phyloP scores from a whole-genome alignment of 441 rosid species.

The Gossypium gossypioides region DNA sequence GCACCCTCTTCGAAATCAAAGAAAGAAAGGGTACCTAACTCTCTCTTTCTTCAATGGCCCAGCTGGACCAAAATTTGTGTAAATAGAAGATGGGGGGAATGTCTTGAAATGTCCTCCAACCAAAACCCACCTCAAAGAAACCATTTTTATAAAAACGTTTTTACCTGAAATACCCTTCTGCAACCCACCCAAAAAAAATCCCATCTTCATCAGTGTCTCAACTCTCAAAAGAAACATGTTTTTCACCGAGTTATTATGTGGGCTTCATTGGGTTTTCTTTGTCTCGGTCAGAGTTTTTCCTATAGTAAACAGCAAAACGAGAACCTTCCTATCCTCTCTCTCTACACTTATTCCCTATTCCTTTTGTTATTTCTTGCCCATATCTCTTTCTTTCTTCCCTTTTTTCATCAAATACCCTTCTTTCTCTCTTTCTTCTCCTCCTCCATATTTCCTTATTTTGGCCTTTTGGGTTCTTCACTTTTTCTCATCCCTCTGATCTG shows the following conservation, averaged over 20 bases:
- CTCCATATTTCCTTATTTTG: slow-evolving; percentile 6
- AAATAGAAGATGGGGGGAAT: slow-evolving; percentile 15
- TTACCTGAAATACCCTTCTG: slow-evolving; percentile 63
- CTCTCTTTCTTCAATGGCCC: slow-evolving; percentile 39
- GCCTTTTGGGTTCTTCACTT: neutral
- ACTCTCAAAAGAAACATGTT: slow-evolving; percentile 31
- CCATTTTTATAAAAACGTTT: slow-evolving; percentile 1
- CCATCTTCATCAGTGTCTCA: slow-evolving; percentile 69
- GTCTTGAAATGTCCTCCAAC: slow-evolving; percentile 42
- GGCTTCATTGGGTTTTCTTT: slow-evolving; percentile 77
- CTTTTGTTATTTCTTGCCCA: neutral
- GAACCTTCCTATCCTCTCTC: slow-evolving; percentile 33
- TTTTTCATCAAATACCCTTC: slow-evolving; percentile 7
- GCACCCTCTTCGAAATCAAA: slow-evolving; percentile 14
- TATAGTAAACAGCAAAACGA: slow-evolving; percentile 52
- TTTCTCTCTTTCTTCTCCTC: slow-evolving; percentile 8
- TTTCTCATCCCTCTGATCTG: slow-evolving; percentile 17
- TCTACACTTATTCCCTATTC: slow-evolving; percentile 4
- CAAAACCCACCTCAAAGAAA: slow-evolving; percentile 30
- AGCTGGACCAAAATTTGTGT: slow-evolving; percentile 18
- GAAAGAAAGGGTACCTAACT: neutral
- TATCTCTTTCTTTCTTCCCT: slow-evolving; percentile 3
- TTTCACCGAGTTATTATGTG: slow-evolving; percentile 64
- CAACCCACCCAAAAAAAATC: slow-evolving; percentile 44
- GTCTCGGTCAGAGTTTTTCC: slow-evolving; percentile 73